phyloP scores from a whole-genome alignment of 345 rosid genomes.

The Nephelium lappaceum region DNA sequence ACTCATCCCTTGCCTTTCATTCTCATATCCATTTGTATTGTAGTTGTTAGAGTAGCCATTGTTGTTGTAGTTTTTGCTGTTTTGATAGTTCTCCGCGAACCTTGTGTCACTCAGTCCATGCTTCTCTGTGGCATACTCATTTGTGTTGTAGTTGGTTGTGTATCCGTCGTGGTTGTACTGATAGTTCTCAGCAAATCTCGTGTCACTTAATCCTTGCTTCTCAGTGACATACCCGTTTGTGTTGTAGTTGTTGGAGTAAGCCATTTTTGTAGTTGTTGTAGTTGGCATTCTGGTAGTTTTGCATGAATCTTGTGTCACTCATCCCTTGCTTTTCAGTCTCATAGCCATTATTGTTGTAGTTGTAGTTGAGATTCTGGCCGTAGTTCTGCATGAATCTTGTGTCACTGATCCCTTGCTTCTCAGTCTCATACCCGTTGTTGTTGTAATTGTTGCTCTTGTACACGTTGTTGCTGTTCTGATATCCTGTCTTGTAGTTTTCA shows the following conservation, averaged over 20 bases:
- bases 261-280: slow-evolving; percentile 11
- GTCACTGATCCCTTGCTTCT: too few species aligned
- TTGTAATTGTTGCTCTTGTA: slow-evolving; percentile 11
- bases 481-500: slow-evolving; percentile 25
- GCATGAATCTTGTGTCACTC: neutral
- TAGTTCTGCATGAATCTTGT: neutral
- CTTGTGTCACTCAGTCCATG: slow-evolving; percentile 17
- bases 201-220: slow-evolving; percentile 16
- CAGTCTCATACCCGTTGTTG: slow-evolving; percentile 11
- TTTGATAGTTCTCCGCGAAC: slow-evolving; percentile 3
- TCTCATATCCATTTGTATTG: slow-evolving; percentile 33
- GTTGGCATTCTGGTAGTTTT: neutral
- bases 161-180: slow-evolving; percentile 7
- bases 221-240: neutral
- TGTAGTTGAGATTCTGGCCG: slow-evolving; percentile 10
- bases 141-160: slow-evolving; percentile 16
- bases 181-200: slow-evolving; percentile 4
- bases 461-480: slow-evolving; percentile 16
- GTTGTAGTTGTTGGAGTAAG: slow-evolving; percentile 14
- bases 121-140: slow-evolving; percentile 3
- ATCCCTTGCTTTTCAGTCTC: neutral
- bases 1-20: slow-evolving; percentile 61
- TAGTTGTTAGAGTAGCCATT: slow-evolving; percentile 29
- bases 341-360: slow-evolving; percentile 22
- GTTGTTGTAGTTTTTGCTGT: slow-evolving; percentile 9